Conservation (phyloP, 441 rosid genomes). For the Jatropha multifida region DNA sequence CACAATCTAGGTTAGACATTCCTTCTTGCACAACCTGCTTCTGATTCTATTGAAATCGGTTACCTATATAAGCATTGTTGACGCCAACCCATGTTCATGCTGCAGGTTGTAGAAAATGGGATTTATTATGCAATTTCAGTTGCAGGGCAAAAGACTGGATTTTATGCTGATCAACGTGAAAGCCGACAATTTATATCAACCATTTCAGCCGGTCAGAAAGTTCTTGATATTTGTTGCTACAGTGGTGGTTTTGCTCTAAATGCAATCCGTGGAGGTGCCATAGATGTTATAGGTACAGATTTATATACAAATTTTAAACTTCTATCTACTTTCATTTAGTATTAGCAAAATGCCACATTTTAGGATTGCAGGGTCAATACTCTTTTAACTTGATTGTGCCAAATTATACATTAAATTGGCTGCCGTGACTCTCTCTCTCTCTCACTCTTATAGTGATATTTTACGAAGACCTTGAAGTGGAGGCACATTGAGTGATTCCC, state of each 20-base stretch:
- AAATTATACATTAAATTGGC: background rate
- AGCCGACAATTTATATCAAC: conserved; percentile 65
- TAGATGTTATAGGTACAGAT: conserved; percentile 49
- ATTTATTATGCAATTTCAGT: conserved; percentile 64
- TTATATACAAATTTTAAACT: background rate
- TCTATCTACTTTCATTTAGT: background rate
- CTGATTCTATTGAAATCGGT: background rate
- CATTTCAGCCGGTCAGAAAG: conserved; percentile 62
- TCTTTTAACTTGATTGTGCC: background rate
- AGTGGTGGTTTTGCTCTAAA: conserved; percentile 86
- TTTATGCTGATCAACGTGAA: conserved; percentile 88
- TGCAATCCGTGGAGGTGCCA: conserved; percentile 73
- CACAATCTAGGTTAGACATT: background rate
- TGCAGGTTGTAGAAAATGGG: conserved; percentile 74
- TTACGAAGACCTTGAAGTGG: background rate
- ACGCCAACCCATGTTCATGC: conserved; percentile 12
- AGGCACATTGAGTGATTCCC: background rate
- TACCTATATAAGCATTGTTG: background rate
- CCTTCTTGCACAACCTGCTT: background rate
- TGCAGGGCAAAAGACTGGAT: conserved; percentile 86
- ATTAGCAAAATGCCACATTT: background rate
- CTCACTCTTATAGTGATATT: background rate
- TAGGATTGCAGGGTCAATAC: background rate
- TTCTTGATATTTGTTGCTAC: conserved; percentile 88
- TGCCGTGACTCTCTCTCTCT: background rate